Evolutionary conservation across 495 filamentous ascomycete genomes (phyloP), one percentile per base, ranked within the genome.

Genomic region (Podospora didyma): DNA sequence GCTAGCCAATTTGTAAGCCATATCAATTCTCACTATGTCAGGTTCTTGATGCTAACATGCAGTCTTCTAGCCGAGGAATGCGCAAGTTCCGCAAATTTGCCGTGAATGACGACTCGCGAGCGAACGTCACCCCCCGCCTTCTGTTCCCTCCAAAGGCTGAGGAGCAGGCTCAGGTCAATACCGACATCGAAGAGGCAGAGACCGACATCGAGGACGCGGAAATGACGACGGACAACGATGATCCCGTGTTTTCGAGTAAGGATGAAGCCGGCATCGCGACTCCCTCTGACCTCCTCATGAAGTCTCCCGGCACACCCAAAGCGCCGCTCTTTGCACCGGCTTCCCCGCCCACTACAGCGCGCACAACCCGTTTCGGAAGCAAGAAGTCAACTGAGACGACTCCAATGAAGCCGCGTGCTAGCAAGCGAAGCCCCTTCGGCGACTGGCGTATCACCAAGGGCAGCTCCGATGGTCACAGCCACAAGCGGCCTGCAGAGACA

Each of bases 1-100:
- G 72, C 72, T 92, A 53, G 92, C 87, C 62, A 81, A 87, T 5
- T 96, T 96, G 92, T 96, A 81, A 84, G 92, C 86, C 24, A 49
- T 37, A 20, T 31, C 41, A 34, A 10, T 19, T 51, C 54, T 17
- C 41, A 20, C 37, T 17, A 20, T 53, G 31, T 44, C 41, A 52
- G 3, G 2, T 14, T 23, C 21, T 49, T 12, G 57, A 57, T 51
- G 60, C 65, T 67, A 58, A 72, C 61, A 20, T 31, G 44, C 39
- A 28, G 12, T 16, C 56, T 58, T 55, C 3, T 66, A 97, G 93
- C 72, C 94, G 94, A 60, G 94, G 94, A 64, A 92, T 90, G 79
- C 91, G 88, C 68, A 77, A 90, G 46, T 96, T 92, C 78, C 84
- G 82, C 62, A 85, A 82, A 58, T 89, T 86, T 61, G 65, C 67